phyloP scores from a whole-genome alignment of 805 yeast genomes.

The Metschnikowia bowlesiae region DNA sequence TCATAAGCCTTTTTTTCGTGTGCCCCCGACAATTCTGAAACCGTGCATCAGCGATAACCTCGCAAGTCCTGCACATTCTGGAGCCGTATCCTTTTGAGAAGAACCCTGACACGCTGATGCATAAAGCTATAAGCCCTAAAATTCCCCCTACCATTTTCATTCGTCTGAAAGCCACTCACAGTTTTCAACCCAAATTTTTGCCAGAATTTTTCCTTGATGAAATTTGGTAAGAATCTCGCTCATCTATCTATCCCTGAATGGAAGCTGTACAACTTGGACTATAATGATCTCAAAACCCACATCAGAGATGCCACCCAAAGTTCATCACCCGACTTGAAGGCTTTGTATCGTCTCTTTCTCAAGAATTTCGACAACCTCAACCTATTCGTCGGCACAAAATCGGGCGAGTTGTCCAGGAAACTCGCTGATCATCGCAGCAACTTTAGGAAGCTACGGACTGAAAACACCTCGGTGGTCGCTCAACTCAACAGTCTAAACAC shows the following conservation, averaged over 20 bases:
- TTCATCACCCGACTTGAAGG: constrained; percentile 27
- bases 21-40: neutral
- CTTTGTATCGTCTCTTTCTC: constrained; percentile 36
- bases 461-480: constrained; percentile 6
- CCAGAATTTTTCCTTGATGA: constrained; percentile 46
- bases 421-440: constrained; percentile 29
- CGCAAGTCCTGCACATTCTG: neutral
- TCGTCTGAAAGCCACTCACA: neutral
- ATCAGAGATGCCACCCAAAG: constrained; percentile 55
- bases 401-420: constrained; percentile 58
- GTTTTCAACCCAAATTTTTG: neutral
- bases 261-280: constrained; percentile 78
- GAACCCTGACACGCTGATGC: neutral
- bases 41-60: neutral
- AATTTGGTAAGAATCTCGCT: constrained; percentile 74
- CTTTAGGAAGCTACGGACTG: constrained; percentile 9
- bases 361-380: constrained; percentile 59
- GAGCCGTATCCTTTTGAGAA: neutral
- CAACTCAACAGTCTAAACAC: constrained; percentile 22
- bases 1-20: neutral
- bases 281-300: constrained; percentile 65
- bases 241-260: constrained; percentile 83
- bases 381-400: constrained; percentile 61
- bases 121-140: neutral
- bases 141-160: neutral